phyloP scores from a whole-genome alignment of 805 yeast genomes.

The Candida namnaoensis region DNA sequence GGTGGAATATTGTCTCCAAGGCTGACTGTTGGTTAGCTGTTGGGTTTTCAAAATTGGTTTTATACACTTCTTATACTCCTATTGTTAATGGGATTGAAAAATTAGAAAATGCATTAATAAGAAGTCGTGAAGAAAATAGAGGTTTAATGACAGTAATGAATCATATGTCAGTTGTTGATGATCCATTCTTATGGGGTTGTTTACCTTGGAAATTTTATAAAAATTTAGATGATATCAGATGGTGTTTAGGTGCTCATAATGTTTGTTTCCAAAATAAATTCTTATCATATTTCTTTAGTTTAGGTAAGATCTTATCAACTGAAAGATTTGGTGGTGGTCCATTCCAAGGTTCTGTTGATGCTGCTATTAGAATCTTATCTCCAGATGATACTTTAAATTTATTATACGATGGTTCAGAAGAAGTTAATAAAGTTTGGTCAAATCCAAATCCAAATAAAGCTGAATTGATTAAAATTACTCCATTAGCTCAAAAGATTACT shows the following conservation, averaged over 20 bases:
- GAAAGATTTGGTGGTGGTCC: slow-evolving; percentile 90
- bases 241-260: slow-evolving; percentile 94
- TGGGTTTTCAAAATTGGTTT: slow-evolving; percentile 50
- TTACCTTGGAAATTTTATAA: slow-evolving; percentile 63
- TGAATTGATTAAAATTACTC: not conserved
- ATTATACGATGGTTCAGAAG: slow-evolving; percentile 23
- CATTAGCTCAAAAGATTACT: slow-evolving; percentile 7
- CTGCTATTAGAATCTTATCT: slow-evolving; percentile 69
- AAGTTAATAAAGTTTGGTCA: slow-evolving; percentile 8
- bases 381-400: slow-evolving; percentile 58
- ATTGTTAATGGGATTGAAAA: slow-evolving; percentile 51
- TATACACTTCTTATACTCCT: slow-evolving; percentile 58
- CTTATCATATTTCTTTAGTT: slow-evolving; percentile 56
- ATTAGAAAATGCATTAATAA: slow-evolving; percentile 54
- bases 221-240: slow-evolving; percentile 62
- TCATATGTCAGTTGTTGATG: slow-evolving; percentile 88
- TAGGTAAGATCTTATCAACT: slow-evolving; percentile 85
- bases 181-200: slow-evolving; percentile 84
- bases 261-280: slow-evolving; percentile 63
- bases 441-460: slow-evolving; percentile 1
- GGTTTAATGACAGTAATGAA: slow-evolving; percentile 84
- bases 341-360: slow-evolving; percentile 84
- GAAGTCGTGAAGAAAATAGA: slow-evolving; percentile 58
- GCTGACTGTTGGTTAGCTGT: slow-evolving; percentile 62
- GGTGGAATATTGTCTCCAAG: slow-evolving; percentile 66